A percentile compares a stretch with the other conserved stretches of the same genome.
phyloP scores from a whole-genome alignment of 805 yeast genomes.

The Priceomyces haplophilus region DNA sequence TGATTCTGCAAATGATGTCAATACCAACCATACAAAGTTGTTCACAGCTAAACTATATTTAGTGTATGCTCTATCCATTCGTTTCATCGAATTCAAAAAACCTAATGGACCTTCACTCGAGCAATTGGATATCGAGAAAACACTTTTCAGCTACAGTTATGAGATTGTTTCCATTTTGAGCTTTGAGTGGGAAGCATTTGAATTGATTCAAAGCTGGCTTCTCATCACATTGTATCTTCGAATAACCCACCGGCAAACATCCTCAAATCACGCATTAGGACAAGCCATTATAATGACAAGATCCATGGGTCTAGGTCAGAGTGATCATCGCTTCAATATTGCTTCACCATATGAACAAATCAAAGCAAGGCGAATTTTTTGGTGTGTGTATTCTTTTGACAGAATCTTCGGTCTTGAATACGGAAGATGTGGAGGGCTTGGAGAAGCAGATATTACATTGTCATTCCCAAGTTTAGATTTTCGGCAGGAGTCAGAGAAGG shows the following conservation, averaged over 20 bases:
- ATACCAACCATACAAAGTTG: constrained; percentile 39
- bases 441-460: constrained; percentile 35
- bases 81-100: constrained; percentile 45
- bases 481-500: constrained; percentile 28
- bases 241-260: constrained; percentile 37
- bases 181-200: constrained; percentile 44
- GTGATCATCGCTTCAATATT: constrained; percentile 14
- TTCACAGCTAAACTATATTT: constrained; percentile 52
- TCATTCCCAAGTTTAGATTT: constrained; percentile 29
- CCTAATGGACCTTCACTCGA: constrained; percentile 27
- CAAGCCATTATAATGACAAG: constrained; percentile 36
- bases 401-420: constrained; percentile 50
- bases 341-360: constrained; percentile 39
- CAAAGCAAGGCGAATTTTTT: constrained; percentile 52
- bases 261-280: constrained; percentile 30
- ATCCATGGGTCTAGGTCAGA: constrained; percentile 35
- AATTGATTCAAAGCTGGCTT: constrained; percentile 42
- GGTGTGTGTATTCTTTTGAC: constrained; percentile 55
- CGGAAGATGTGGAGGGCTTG: constrained; percentile 42
- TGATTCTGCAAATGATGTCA: constrained; percentile 19
- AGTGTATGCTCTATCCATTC: constrained; percentile 47
- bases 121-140: constrained; percentile 28
- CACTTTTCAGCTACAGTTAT: constrained; percentile 33
- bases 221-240: constrained; percentile 35
- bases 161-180: constrained; percentile 29